Conservation (phyloP, 1,284 basidiomycete genomes). For the Caloboletus firmus region DNA sequence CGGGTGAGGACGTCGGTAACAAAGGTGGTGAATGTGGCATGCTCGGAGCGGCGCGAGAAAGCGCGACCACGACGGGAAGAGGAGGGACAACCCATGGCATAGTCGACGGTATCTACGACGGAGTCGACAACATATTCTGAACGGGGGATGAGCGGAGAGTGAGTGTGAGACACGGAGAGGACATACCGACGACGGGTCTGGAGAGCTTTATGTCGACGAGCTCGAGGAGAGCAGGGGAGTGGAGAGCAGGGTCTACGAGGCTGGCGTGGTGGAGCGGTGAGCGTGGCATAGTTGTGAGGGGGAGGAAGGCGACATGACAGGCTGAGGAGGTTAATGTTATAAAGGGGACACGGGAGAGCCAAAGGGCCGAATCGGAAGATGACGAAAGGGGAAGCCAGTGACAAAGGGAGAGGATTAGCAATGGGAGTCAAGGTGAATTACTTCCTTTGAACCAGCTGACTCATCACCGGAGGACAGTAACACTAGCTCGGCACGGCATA, state of each 20-base stretch:
- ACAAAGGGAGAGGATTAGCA: slow-evolving; percentile 32
- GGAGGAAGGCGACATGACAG: slow-evolving; percentile 1
- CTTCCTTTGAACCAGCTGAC: slow-evolving; percentile 11
- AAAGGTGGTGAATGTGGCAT: slow-evolving; percentile 57
- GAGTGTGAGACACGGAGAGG: background rate
- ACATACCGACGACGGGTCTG: slow-evolving; percentile 59
- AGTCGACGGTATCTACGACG: slow-evolving; percentile 69
- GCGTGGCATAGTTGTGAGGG: slow-evolving; percentile 16
- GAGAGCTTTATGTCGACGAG: slow-evolving; percentile 62
- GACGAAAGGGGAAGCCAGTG: slow-evolving; percentile 28
- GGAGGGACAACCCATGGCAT: slow-evolving; percentile 61
- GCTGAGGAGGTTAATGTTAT: slow-evolving; percentile 25
- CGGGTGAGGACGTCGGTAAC: slow-evolving; percentile 63
- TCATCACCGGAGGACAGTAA: slow-evolving; percentile 7
- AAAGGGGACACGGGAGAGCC: slow-evolving; percentile 30
- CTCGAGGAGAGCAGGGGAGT: slow-evolving; percentile 62
- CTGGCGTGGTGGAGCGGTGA: slow-evolving; percentile 57
- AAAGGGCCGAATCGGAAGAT: slow-evolving; percentile 36
- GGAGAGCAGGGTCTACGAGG: slow-evolving; percentile 59
- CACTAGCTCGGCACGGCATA: slow-evolving; percentile 7
- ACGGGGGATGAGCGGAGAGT: slow-evolving; percentile 7
- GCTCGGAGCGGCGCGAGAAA: slow-evolving; percentile 48
- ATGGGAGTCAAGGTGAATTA: background rate
- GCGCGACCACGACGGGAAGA: slow-evolving; percentile 52
- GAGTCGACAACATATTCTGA: slow-evolving; percentile 67